A percentile compares a stretch with the other conserved stretches of the same genome.
Conservation (phyloP, 2,329 filamentous ascomycete species). For the Hypomyces perniciosus region DNA sequence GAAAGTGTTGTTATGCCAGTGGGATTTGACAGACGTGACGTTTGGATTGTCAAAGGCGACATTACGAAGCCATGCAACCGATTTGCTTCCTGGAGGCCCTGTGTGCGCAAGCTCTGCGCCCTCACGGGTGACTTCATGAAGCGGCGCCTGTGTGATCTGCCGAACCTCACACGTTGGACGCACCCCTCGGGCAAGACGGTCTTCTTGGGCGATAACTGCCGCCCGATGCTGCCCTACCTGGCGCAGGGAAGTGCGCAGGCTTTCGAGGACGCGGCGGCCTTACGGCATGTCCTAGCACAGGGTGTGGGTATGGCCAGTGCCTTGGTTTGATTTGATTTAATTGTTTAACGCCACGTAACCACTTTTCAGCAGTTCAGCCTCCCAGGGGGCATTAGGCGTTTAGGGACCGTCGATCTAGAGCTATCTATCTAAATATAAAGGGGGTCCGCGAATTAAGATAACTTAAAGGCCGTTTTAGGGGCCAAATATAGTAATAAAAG, state of each 20-base stretch:
- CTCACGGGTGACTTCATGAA: constrained; percentile 36
- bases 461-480: too few relatives aligned
- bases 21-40: too few relatives aligned
- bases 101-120: constrained; percentile 28
- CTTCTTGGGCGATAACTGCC: constrained; percentile 21
- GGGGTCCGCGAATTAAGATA: too few relatives aligned
- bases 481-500: too few relatives aligned
- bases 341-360: too few relatives aligned
- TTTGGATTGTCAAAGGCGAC: constrained; percentile 24
- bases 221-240: constrained; percentile 44
- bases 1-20: too few relatives aligned
- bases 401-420: too few relatives aligned
- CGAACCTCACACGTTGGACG: constrained; percentile 34
- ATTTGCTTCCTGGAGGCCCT: constrained; percentile 31
- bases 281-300: background rate
- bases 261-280: constrained; percentile 36
- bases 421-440: too few relatives aligned
- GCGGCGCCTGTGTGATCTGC: constrained; percentile 41
- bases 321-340: too few relatives aligned
- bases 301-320: background rate
- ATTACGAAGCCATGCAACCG: constrained; percentile 29
- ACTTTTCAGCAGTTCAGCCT: too few relatives aligned
- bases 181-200: constrained; percentile 33
- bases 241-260: constrained; percentile 38
- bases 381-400: too few relatives aligned